Percentiles rank a stretch among this genome's conserved stretches.
These are phyloP conservation scores for Pythium biforme DNA, from an alignment of 352 stramenopile genomes.

Conservation along the genomic window DNA sequence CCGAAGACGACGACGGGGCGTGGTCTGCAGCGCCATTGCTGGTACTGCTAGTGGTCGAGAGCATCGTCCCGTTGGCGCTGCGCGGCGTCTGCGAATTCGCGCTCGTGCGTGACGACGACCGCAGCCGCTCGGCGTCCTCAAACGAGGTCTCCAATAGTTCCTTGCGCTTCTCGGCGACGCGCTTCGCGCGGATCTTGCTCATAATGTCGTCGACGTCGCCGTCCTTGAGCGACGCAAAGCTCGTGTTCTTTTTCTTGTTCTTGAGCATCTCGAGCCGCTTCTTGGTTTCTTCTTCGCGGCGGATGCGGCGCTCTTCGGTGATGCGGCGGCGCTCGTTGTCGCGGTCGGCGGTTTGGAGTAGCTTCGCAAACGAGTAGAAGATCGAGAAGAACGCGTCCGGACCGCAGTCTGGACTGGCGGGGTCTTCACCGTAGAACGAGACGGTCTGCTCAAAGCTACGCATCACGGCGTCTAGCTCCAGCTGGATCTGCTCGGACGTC, in stretches of 20 bases:
- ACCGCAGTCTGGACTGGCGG: constrained; percentile 60
- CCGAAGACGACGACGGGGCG: not conserved
- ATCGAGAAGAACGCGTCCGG: constrained; percentile 84
- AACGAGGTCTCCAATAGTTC: constrained; percentile 46
- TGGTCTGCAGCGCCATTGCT: not conserved
- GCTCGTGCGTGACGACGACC: constrained; percentile 22
- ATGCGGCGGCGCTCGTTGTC: constrained; percentile 86
- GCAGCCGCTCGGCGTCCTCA: constrained; percentile 20
- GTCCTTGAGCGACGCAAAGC: constrained; percentile 70
- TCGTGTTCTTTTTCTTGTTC: constrained; percentile 73
- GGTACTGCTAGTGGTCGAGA: not conserved
- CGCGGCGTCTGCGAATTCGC: constrained; percentile 19
- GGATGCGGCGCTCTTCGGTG: constrained; percentile 70
- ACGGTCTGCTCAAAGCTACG: constrained; percentile 68
- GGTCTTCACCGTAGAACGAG: constrained; percentile 74
- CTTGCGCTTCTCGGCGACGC: constrained; percentile 69
- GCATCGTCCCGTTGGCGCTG: constrained; percentile 14
- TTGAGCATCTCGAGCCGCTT: constrained; percentile 80
- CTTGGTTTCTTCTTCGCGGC: constrained; percentile 74
- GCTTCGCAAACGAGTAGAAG: constrained; percentile 83
- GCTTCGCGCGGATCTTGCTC: constrained; percentile 80
- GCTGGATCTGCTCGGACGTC: constrained; percentile 53
- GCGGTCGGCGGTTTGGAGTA: constrained; percentile 73
- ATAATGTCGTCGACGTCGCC: constrained; percentile 83
- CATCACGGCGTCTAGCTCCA: constrained; percentile 59